Conservation (phyloP, 1,284 basidiomycete species). For the Gymnopus androsaceus region DNA sequence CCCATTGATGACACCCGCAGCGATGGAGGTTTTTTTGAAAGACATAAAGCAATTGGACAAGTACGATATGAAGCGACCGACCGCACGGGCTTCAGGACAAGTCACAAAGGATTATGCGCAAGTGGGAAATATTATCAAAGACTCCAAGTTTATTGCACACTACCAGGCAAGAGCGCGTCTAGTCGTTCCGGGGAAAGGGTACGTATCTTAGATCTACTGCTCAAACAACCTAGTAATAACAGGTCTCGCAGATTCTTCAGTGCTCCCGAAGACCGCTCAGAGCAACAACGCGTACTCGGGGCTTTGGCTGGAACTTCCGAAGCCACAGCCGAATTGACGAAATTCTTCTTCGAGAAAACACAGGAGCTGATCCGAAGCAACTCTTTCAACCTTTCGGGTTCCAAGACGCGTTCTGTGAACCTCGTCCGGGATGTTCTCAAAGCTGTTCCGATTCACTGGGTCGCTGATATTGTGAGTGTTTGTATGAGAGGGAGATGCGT, state of each 20-base stretch:
- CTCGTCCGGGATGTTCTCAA: conserved; percentile 73
- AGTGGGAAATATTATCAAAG: conserved; percentile 54
- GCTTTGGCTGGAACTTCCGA: conserved; percentile 50
- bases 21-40: conserved; percentile 62
- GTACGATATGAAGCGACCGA: conserved; percentile 57
- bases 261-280: conserved; percentile 40
- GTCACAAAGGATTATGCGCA: conserved; percentile 50
- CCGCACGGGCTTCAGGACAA: conserved; percentile 25
- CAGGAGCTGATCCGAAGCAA: conserved; percentile 51
- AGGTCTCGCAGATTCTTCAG: conserved; percentile 58
- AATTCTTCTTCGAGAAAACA: conserved; percentile 66
- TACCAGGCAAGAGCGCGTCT: conserved; percentile 51
- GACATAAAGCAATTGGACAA: conserved; percentile 53
- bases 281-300: conserved; percentile 50
- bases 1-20: conserved; percentile 77
- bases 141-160: conserved; percentile 47
- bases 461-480: conserved; percentile 63
- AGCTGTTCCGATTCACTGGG: conserved; percentile 67
- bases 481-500: background rate
- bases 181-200: conserved; percentile 64
- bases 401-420: conserved; percentile 57
- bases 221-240: background rate
- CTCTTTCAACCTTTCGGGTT: conserved; percentile 56
- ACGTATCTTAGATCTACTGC: conserved; percentile 17
- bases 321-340: conserved; percentile 48